Base-by-base conservation (phyloP, 164 flowering plant species). In the Paratinospora sagittata region DNA sequence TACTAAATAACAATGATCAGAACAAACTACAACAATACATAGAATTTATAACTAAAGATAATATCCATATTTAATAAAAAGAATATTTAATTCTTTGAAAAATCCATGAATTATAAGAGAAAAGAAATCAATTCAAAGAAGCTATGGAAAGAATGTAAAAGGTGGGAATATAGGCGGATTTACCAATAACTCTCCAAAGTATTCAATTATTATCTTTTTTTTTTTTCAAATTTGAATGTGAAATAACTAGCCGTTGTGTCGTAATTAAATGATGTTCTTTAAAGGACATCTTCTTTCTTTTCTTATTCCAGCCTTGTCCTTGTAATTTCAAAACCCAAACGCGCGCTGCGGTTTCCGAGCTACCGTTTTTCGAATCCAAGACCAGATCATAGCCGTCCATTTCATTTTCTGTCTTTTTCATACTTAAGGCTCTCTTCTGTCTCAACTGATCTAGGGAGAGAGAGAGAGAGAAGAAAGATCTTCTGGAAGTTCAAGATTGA, bases 361-460 rank as follows among this genome's bases (percentile, higher is more conserved):
- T 6, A 11, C 12, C 43, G 27, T 55, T 70, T 76, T 69, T 75
- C 17, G 58, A 68, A 81, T 75, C 41, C 37, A 1, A 24, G 62
- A 75, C 58, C 43, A 8, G 12, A 80, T 79, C 84, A 68, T 64
- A 52, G 45, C 85, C 85, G 83, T 84, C 78, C 81, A 67, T 80
- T 72, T 63, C 23, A 43, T 34, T 55, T n/a, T 19, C 34, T 30
- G 34, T 30, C 34, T 30, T 30, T 4, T 30, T 30, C 34, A 4
- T 30, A 30, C 34, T 52, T 55, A 55, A 21, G 6, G 2, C 61
- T 55, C 55, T 30, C 34, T 10, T 43, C 23, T n/a, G 41, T 13
- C 10, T 45, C 16, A 68, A 68, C 63, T 30, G 9, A 2, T 12
- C 33, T 12, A 5, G 13, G 65, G 73, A 69, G 71, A 66, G 71